These are phyloP conservation scores for Tritrichomonas musculus DNA, from an alignment of 208 protist genomes.

Conservation along the genomic window DNA sequence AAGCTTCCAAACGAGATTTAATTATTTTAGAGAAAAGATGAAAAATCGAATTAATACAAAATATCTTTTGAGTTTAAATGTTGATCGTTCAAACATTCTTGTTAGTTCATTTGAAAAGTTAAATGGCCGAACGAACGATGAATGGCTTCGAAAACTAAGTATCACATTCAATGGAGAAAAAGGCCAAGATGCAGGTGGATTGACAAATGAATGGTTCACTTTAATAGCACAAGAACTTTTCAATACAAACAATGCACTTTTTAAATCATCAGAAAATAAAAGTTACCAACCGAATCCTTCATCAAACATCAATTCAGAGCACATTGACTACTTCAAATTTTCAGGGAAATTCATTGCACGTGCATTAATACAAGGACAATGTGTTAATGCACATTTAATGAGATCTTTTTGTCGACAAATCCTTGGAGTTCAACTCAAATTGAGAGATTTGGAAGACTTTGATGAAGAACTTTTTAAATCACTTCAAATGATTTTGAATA, in stretches of 20 bases:
- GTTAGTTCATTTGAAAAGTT: background rate
- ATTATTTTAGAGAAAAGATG: background rate
- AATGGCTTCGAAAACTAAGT: background rate
- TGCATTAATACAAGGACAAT: constrained; percentile 70
- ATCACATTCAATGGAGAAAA: constrained; percentile 43
- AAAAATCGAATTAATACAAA: background rate
- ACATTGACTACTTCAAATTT: constrained; percentile 92
- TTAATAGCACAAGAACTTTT: constrained; percentile 37
- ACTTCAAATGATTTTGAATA: constrained; percentile 77
- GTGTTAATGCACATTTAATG: constrained; percentile 91
- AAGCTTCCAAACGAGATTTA: background rate
- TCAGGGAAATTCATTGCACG: constrained; percentile 63
- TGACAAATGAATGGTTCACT: constrained; percentile 45
- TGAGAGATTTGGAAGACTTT: constrained; percentile 84
- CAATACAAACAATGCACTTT: constrained; percentile 44
- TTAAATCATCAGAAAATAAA: constrained; percentile 41
- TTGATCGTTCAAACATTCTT: background rate
- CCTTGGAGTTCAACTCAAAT: constrained; percentile 71
- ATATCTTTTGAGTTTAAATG: background rate
- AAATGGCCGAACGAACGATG: too few relatives aligned
- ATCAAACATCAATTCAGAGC: constrained; percentile 80
- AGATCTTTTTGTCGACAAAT: constrained; percentile 94
- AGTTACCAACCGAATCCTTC: constrained; percentile 86
- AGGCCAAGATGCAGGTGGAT: constrained; percentile 43
- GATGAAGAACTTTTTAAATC: constrained; percentile 83